Conservation (phyloP, 768 basidiomycete genomes). For the Boletus pseudopeckii region DNA sequence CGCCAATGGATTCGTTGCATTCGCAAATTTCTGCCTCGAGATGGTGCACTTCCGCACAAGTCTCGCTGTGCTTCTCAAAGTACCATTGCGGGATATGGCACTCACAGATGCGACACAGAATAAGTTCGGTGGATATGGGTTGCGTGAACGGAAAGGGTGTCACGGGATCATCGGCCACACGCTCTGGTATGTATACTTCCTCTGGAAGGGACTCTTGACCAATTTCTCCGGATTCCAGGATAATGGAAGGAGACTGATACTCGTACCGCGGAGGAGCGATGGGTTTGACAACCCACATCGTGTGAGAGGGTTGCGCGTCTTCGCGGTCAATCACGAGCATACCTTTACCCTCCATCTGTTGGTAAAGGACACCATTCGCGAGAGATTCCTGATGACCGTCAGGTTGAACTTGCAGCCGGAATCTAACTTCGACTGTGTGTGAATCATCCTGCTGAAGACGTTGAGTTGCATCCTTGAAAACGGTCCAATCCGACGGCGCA, state of each 20-base stretch:
- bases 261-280: conserved; percentile 68
- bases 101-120: conserved; percentile 98
- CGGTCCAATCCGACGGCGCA: conserved; percentile 71
- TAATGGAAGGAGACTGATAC: conserved; percentile 58
- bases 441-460: conserved; percentile 87
- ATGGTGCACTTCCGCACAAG: conserved; percentile 92
- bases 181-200: conserved; percentile 39
- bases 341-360: conserved; percentile 94
- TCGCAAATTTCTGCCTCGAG: conserved; percentile 93
- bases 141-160: conserved; percentile 74
- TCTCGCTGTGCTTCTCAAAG: conserved; percentile 99
- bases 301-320: conserved; percentile 84
- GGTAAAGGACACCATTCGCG: conserved; percentile 52
- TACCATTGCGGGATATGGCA: conserved; percentile 97
- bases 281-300: conserved; percentile 97
- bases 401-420: conserved; percentile 77
- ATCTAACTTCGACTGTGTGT: conserved; percentile 89
- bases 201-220: conserved; percentile 35
- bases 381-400: conserved; percentile 53
- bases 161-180: conserved; percentile 41
- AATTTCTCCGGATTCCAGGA: conserved; percentile 47
- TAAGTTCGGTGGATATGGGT: conserved; percentile 75
- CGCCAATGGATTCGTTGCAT: conserved; percentile 89
- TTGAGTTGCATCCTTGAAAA: conserved; percentile 84
- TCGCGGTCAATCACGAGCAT: conserved; percentile 98